Percentiles rank a stretch among this genome's conserved stretches.
Conservation (phyloP, 139 green algal genomes). For the Micromonas commoda region DNA sequence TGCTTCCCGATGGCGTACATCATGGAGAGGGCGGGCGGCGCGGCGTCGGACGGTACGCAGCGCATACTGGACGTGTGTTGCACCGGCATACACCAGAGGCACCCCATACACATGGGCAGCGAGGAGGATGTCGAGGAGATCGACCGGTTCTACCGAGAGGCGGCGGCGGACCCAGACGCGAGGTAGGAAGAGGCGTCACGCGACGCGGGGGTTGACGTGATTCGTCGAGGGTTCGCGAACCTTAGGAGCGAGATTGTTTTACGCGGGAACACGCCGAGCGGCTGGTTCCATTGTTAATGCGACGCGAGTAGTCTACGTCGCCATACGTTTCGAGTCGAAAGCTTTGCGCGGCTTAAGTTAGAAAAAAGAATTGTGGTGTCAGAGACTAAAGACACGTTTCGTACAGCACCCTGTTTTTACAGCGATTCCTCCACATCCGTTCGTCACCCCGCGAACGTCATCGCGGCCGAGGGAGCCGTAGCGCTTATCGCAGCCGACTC, state of each 20-base stretch:
- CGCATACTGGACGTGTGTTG: constrained; percentile 46
- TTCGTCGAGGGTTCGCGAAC: too few species aligned
- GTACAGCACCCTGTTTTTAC: not conserved
- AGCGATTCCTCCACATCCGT: not conserved
- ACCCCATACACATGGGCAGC: constrained; percentile 52
- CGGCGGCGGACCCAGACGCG: not conserved
- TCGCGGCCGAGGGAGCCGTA: too few species aligned
- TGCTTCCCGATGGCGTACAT: constrained; percentile 52
- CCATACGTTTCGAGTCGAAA: too few species aligned
- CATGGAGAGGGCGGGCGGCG: constrained; percentile 48
- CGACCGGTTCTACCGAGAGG: not conserved
- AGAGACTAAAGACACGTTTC: too few species aligned
- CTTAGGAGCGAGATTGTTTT: too few species aligned
- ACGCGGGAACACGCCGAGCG: too few species aligned
- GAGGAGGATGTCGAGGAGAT: constrained; percentile 42
- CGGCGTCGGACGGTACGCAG: constrained; percentile 32
- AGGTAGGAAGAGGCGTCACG: not conserved
- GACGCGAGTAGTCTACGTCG: too few species aligned
- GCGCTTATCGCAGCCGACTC: not conserved
- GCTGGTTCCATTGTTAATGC: too few species aligned
- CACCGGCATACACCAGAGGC: constrained; percentile 42
- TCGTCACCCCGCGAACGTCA: not conserved
- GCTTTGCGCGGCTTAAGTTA: too few species aligned
- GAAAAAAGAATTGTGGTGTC: too few species aligned
- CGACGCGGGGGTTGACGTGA: not conserved